Conservation (phyloP, 352 stramenopile species). For the Phytophthora tubulina region DNA sequence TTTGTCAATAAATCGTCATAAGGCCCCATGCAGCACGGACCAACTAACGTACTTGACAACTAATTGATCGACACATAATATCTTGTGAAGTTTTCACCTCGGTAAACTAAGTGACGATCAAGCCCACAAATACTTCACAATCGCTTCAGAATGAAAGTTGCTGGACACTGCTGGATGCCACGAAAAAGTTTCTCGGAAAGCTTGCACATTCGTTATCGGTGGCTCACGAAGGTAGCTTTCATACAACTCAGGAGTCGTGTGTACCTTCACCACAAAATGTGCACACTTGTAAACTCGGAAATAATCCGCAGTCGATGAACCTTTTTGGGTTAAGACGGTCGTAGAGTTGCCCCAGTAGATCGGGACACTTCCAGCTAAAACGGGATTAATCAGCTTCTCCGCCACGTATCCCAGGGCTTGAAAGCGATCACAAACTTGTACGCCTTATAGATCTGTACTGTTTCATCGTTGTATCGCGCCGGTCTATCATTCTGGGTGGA, state of each 20-base stretch:
- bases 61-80: too few species aligned
- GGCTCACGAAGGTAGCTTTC: slow-evolving; percentile 28
- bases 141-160: neutral
- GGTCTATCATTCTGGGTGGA: too few species aligned
- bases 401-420: slow-evolving; percentile 54
- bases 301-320: slow-evolving; percentile 58
- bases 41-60: too few species aligned
- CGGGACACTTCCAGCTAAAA: slow-evolving; percentile 57
- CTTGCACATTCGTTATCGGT: slow-evolving; percentile 36
- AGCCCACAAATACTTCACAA: too few species aligned
- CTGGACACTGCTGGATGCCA: slow-evolving; percentile 46
- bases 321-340: slow-evolving; percentile 54
- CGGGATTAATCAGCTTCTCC: slow-evolving; percentile 68
- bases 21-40: too few species aligned
- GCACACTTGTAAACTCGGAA: slow-evolving; percentile 48
- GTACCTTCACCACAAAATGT: slow-evolving; percentile 42
- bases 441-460: slow-evolving; percentile 32
- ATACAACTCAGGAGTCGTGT: slow-evolving; percentile 42
- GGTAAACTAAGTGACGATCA: neutral
- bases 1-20: too few species aligned
- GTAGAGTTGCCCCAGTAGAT: slow-evolving; percentile 59
- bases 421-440: slow-evolving; percentile 75
- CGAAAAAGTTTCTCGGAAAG: slow-evolving; percentile 42
- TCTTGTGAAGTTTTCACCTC: too few species aligned
- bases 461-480: slow-evolving; percentile 38